Evolutionary conservation across 1,284 basidiomycete species (phyloP), one percentile per base, ranked within the genome.

Genomic region (Cutaneotrichosporon sp.): DNA sequence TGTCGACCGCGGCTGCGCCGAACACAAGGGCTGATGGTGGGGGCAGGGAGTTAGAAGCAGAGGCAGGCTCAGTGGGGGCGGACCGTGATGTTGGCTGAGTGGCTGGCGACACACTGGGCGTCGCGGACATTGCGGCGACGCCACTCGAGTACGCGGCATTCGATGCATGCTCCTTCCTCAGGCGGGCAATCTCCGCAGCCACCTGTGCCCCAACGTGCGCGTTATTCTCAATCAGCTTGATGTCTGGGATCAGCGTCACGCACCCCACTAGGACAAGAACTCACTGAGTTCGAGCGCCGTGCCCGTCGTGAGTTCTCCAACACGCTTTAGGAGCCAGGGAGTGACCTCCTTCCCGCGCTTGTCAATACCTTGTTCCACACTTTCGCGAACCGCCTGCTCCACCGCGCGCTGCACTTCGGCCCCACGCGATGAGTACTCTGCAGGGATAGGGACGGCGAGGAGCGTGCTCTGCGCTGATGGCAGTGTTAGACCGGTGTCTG

Each of bases 171-270:
- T 38, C 42, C 35, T 10, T 32, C 41, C 19, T 26, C 49, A 92
- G 69, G 52, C 80, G 79, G 25, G 86, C 79, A 35, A 92, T 86
- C 65, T 88, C 82, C 10, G 82, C 79, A 2, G 94, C 92, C 55
- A 97, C 88, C 63, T 84, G 79, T 1, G 87, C 74, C 80, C 92
- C 93, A 43, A 93, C 79, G 24, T 81, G 76, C 17, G 92, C 90
- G n/a, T 93, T 93, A 69, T 97, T 97, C 74, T 88, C 82, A 35
- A 98, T 83, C 14, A 98, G 79, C 5, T 88, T 91, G 55, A 94
- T 79, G 75, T 99, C 94, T 82, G 77, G 3, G 32, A 33, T 52
- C 42, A 57, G 54, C 43, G 19, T 12, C n/a, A n/a, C n/a, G n/a
- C n/a, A n/a, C n/a, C n/a, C n/a, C n/a, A n/a, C n/a, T n/a, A n/a